Conservation (phyloP, 225 moss, liverwort and hornwort genomes). For the Pseudisothecium myosuroides region DNA sequence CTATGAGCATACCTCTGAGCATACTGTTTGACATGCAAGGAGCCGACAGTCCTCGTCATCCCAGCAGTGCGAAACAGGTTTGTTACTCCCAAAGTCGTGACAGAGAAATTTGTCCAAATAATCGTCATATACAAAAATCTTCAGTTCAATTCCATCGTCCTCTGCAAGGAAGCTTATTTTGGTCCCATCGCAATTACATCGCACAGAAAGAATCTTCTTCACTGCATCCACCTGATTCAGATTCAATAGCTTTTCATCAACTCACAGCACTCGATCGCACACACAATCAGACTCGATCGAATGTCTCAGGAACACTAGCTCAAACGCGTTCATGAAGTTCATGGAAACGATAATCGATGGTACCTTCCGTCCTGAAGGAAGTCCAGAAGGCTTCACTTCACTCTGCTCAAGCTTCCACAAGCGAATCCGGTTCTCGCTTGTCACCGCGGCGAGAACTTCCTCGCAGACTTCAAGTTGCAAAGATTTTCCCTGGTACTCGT, state of each 20-base stretch:
- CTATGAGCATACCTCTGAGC: conserved; percentile 6
- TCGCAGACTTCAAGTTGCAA: conserved; percentile 21
- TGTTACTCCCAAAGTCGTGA: conserved; percentile 51
- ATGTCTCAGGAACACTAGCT: neutral
- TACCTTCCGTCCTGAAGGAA: conserved; percentile 67
- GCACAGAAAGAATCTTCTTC: conserved; percentile 39
- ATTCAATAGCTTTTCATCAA: neutral
- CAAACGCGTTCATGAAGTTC: neutral
- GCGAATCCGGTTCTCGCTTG: conserved; percentile 47
- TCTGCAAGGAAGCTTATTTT: conserved; percentile 66
- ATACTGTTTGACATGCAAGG: conserved; percentile 65
- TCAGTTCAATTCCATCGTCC: neutral
- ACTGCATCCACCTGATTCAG: conserved; percentile 25
- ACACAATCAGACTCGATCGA: neutral
- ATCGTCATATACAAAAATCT: conserved; percentile 64
- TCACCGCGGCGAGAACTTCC: conserved; percentile 29
- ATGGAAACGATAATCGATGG: neutral
- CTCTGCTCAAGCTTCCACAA: conserved; percentile 52
- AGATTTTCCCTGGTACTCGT: conserved; percentile 31
- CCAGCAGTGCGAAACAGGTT: conserved; percentile 73
- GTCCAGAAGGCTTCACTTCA: conserved; percentile 42
- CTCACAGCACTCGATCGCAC: neutral
- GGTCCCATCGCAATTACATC: conserved; percentile 65
- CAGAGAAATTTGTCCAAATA: conserved; percentile 55
- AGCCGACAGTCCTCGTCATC: conserved; percentile 64